Percentiles rank a stretch among this genome's conserved stretches.
Conservation (phyloP, 176 grass and related monocot species). For the Carex myosuroides region DNA sequence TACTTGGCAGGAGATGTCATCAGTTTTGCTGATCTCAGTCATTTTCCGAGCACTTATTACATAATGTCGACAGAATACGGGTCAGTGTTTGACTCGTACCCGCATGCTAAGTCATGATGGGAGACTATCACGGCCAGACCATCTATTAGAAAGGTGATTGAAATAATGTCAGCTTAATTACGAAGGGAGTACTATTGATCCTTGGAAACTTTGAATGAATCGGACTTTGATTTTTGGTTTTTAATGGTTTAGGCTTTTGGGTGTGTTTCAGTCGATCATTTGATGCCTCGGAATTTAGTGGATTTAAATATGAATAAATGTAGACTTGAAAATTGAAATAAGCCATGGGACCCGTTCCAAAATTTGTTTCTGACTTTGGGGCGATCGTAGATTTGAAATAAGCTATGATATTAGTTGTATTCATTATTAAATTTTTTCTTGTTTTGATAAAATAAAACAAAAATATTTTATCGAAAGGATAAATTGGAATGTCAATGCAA, state of each 20-base stretch:
- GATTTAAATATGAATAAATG: no score
- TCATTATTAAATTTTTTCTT: no score
- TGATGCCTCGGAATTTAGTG: no score
- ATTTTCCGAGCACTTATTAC: slow-evolving; percentile 4
- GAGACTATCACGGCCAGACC: slow-evolving; percentile 9
- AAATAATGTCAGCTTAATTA: not conserved
- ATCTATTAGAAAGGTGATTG: slow-evolving; percentile 7
- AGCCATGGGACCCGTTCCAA: no score
- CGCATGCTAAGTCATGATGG: slow-evolving; percentile 28
- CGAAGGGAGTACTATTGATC: not conserved
- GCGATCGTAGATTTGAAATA: no score
- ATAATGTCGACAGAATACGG: not conserved
- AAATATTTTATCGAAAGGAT: no score
- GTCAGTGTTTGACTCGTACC: slow-evolving; percentile 11
- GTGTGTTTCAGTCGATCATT: not conserved
- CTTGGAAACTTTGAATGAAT: not conserved
- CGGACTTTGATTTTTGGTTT: not conserved
- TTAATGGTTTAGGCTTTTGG: not conserved
- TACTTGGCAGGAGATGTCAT: not conserved
- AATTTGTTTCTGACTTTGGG: no score
- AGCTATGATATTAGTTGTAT: no score
- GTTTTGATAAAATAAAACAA: no score
- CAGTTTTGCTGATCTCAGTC: slow-evolving; percentile 25
- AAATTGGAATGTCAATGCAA: no score
- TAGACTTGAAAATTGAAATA: no score